Base-by-base conservation (phyloP, 2,329 filamentous ascomycete species). In the Trematosphaeria pertusa region DNA sequence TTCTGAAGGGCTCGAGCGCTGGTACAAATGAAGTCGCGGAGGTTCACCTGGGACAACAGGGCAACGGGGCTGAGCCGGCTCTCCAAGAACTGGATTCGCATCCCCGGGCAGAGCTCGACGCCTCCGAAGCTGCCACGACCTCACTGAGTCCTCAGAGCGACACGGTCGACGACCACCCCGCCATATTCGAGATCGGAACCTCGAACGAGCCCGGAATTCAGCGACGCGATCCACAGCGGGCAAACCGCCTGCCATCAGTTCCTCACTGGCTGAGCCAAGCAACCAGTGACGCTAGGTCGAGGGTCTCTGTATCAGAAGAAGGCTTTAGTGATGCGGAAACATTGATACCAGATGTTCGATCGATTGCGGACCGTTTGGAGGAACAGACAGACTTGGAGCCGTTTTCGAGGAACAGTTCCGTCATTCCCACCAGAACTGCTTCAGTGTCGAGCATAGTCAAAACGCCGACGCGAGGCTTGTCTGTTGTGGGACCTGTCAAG, bases 241-340 rank as follows among this genome's bases (percentile, higher is more conserved):
- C 32, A 5, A 15, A 21, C 18, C 24, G 11, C 20, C 14, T 44
- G 4, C 43, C 49, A 5, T 45, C 58, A 1, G 46, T 57, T 10
- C 47, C 50, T 10, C 26, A 52, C 2, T 58, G 54, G 51, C 32
- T 57, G 14, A 44, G 14, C 12, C 43, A 47, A 24, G 24, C 37
- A 3, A 37, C 32, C 12, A 22, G 9, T 3, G 52, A 50, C 6
- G 10, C 21, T 1, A 28, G 24, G 17, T 11, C 30, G 1, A 36
- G 48, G 4, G 32, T 42, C 24, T 65, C 61, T 5, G 51, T 61
- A 9, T 36, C 37, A 3, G 63, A 66, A 31, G 64, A 66, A 33
- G 52, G 52, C 1, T 52, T 65, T 20, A 67, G 64, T 20, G 64
- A 67, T 39, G 62, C 63, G 0, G 64, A 67, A 32, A 67, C 64